These are phyloP conservation scores for Heritiera fomes DNA, from an alignment of 345 rosid genomes.

Conservation along the genomic window DNA sequence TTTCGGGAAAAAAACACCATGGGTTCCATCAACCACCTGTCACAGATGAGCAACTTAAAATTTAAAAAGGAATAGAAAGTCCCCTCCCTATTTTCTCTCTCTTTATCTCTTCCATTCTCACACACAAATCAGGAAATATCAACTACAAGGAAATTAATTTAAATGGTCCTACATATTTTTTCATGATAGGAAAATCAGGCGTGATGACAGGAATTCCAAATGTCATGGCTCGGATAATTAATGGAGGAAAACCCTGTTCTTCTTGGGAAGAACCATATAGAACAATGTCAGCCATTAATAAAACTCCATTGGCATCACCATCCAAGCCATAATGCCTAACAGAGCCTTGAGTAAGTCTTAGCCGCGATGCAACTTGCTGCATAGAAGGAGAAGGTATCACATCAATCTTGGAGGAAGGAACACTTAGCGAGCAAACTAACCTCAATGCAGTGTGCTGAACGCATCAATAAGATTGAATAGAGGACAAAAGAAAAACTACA, in stretches of 20 bases:
- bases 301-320: conserved; percentile 65
- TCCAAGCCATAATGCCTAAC: conserved; percentile 72
- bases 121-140: conserved; percentile 3
- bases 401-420: conserved; percentile 14
- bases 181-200: conserved; percentile 77
- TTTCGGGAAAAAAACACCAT: conserved; percentile 66
- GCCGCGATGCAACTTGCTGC: conserved; percentile 76
- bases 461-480: not conserved
- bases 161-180: conserved; percentile 62
- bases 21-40: conserved; percentile 72
- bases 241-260: conserved; percentile 85
- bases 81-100: not conserved
- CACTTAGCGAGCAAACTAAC: conserved; percentile 1
- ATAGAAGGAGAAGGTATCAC: conserved; percentile 21
- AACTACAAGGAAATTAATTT: conserved; percentile 15
- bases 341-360: conserved; percentile 71
- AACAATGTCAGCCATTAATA: conserved; percentile 84
- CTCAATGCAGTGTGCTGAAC: conserved; percentile 7
- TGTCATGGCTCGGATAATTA: conserved; percentile 88
- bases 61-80: conserved; percentile 10
- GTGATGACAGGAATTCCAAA: conserved; percentile 66
- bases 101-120: not conserved
- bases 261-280: conserved; percentile 92
- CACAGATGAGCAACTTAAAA: conserved; percentile 11
- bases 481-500: not conserved